Evolutionary conservation across 1,284 basidiomycete species (phyloP).

Genomic region (Neolentinus lepideus): DNA sequence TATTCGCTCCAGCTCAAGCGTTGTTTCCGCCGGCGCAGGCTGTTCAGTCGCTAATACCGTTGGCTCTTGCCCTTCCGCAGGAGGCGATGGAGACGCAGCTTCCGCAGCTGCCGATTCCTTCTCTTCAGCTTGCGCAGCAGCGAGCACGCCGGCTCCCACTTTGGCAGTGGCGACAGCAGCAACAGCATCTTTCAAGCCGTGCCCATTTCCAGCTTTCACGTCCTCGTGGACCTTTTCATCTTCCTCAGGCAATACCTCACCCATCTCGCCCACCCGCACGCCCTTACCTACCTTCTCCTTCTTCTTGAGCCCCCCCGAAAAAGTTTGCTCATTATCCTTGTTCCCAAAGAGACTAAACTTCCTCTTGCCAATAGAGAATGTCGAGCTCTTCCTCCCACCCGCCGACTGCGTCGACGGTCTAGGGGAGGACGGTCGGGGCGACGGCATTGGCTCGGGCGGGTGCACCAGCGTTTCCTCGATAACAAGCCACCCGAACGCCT

Average conservation of each 20-base stretch:
- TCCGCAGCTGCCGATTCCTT: background rate
- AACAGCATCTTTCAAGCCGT: too few species aligned
- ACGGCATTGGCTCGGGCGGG: slow-evolving; percentile 27
- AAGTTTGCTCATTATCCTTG: slow-evolving; percentile 8
- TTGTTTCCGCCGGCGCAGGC: too few species aligned
- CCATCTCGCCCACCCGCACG: slow-evolving; percentile 52
- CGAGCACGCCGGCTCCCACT: too few species aligned
- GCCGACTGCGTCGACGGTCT: slow-evolving; percentile 42
- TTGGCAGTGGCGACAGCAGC: too few species aligned
- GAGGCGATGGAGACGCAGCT: too few species aligned
- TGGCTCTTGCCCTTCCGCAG: too few species aligned
- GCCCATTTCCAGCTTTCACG: too few species aligned
- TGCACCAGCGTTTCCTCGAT: slow-evolving; percentile 51
- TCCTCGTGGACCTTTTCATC: slow-evolving; percentile 18
- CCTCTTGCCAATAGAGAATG: slow-evolving; percentile 27
- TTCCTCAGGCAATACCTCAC: slow-evolving; percentile 52
- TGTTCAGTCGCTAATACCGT: too few species aligned
- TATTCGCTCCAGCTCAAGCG: too few species aligned
- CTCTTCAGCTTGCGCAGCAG: background rate
- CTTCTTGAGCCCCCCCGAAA: slow-evolving; percentile 15
- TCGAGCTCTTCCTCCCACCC: slow-evolving; percentile 27
- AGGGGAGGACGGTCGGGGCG: slow-evolving; percentile 33
- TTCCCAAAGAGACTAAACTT: slow-evolving; percentile 52
- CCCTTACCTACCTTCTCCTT: slow-evolving; percentile 22
- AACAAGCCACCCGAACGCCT: slow-evolving; percentile 49